Percentiles rank a stretch among this genome's conserved stretches.
Evolutionary conservation across 768 basidiomycete species (phyloP).

Genomic region (Sporobolomyces roseus): DNA sequence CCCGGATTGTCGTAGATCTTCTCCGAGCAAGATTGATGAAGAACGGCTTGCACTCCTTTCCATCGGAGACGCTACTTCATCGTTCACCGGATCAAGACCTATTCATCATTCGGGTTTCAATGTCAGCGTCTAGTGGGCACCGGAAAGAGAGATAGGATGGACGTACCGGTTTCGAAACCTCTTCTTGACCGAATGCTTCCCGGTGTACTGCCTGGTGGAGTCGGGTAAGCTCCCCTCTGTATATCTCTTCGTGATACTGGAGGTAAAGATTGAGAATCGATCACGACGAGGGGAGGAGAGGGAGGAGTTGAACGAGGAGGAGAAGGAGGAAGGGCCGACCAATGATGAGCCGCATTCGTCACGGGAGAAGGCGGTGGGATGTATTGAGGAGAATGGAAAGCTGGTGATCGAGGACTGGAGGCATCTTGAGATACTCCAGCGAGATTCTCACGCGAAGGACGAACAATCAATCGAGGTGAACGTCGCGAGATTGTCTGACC

Average conservation of each 20-base stretch:
- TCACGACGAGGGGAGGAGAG: conserved; percentile 17
- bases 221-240: conserved; percentile 2
- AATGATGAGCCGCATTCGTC: conserved; percentile 9
- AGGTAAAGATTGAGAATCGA: background rate
- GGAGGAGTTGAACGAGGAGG: conserved; percentile 20
- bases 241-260: background rate
- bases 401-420: background rate
- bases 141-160: too few species aligned
- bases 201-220: conserved; percentile 18
- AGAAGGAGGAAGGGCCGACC: conserved; percentile 24
- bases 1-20: conserved; percentile 14
- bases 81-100: conserved; percentile 8
- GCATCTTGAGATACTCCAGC: background rate
- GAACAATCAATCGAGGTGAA: conserved; percentile 1
- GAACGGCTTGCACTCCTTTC: background rate
- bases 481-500: conserved; percentile 11
- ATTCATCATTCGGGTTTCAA: too few species aligned
- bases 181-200: conserved; percentile 2
- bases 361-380: conserved; percentile 12
- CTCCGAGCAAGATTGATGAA: conserved; percentile 28
- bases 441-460: conserved; percentile 11
- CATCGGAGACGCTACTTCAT: background rate
- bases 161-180: conserved; percentile 23
- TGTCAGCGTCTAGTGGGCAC: too few species aligned
- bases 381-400: conserved; percentile 13